Evolutionary conservation across 257 asterid genomes (phyloP), one percentile per base, ranked within the genome.

Genomic region (Nicotiana paniculata): DNA sequence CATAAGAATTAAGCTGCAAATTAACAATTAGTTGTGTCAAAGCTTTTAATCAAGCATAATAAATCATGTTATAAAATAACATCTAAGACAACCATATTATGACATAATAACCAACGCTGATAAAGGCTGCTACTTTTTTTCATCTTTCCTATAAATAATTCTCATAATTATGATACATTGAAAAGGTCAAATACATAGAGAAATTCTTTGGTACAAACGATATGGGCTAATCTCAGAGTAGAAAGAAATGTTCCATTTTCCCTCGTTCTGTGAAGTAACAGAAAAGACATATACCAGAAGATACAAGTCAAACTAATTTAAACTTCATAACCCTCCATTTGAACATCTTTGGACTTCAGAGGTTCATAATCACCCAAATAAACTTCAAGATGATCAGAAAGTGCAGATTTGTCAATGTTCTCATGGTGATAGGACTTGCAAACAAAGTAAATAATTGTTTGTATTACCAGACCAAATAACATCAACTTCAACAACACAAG

Each of bases 381-480:
- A 78, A 81, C 97, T 87, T 88, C 96, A 75, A 93, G 88, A 86
- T 90, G 96, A 67, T 91, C 92, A 1, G 97, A 90, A 35, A 93
- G 88, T 1, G 85, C 84, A 13, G 96, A 88, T 62, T 91, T 90
- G 63, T 91, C 96, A 43, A 93, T 89, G 57, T 86, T 90, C 39
- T 93, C 91, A 59, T 88, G 94, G 82, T 89, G 94, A 59, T 88
- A 89, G 3, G 97, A 90, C 80, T 93, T 93, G 84, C 94, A 93
- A 0, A 90, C 96, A 28, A 93, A 86, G 85, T 91, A 93, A 3
- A 93, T 77, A 1, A 91, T 88, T 3, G 93, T 91, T 54, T 93
- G 94, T 18, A 88, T 84, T 48, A 93, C 92, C 85, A 91, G 70
- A 16, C 86, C 91, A 69, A 89, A 87, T 30, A 93, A 62, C 24